Evolutionary conservation across 257 asterid genomes (phyloP).

Genomic region (Forsythia viridissima): DNA sequence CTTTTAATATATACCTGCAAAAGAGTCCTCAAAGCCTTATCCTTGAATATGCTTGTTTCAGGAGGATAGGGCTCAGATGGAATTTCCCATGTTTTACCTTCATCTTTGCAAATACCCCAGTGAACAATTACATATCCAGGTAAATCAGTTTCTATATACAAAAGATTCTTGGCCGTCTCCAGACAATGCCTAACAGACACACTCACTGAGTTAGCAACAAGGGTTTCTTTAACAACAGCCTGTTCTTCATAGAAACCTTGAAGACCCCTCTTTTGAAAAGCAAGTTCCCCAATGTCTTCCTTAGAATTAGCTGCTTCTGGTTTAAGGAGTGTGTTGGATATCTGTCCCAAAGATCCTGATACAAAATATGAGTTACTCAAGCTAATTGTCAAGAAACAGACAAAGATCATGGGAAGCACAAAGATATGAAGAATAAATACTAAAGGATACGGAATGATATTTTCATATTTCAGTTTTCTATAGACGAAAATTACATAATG

Average conservation of each 20-base stretch:
- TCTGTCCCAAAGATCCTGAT: slow-evolving; percentile 65
- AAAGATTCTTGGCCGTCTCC: slow-evolving; percentile 49
- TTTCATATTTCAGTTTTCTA: slow-evolving; percentile 14
- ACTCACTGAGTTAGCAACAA: slow-evolving; percentile 44
- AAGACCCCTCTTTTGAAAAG: slow-evolving; percentile 39
- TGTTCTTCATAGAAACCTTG: slow-evolving; percentile 80
- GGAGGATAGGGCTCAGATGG: slow-evolving; percentile 83
- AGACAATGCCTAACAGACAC: slow-evolving; percentile 62
- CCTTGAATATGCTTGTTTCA: slow-evolving; percentile 66
- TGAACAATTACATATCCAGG: slow-evolving; percentile 84
- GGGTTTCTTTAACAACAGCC: slow-evolving; percentile 58
- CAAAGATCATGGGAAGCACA: slow-evolving; percentile 5
- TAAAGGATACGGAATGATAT: background rate
- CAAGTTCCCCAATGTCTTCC: slow-evolving; percentile 35
- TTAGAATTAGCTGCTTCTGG: slow-evolving; percentile 46
- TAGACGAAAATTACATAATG: background rate
- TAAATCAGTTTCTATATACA: slow-evolving; percentile 82
- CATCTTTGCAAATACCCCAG: slow-evolving; percentile 88
- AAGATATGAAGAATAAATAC: background rate
- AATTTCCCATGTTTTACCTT: slow-evolving; percentile 69
- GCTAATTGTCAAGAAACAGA: background rate
- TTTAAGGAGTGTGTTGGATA: slow-evolving; percentile 56
- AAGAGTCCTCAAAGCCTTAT: slow-evolving; percentile 76
- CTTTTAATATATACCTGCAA: slow-evolving; percentile 53
- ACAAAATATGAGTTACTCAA: slow-evolving; percentile 21